Conservation (phyloP, 176 grass and related monocot species). For the Oryza longistaminata region DNA sequence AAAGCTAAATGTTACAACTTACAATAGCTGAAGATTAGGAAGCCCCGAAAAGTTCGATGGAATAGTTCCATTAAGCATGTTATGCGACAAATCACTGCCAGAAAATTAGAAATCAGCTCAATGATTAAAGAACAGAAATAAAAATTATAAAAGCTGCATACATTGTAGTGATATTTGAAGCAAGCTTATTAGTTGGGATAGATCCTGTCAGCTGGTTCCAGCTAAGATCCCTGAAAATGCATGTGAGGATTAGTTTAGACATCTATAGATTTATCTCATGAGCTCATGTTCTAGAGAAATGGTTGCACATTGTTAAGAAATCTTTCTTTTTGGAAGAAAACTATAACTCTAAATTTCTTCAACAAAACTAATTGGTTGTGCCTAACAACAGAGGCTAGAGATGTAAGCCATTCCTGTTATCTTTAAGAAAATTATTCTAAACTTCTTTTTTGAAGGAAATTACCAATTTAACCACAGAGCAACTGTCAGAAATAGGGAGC, state of each 20-base stretch:
- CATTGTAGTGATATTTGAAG: conserved; percentile 87
- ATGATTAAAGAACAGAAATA: conserved; percentile 23
- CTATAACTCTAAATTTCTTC: neutral
- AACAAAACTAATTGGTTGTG: neutral
- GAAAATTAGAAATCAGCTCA: conserved; percentile 46
- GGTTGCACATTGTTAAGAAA: neutral
- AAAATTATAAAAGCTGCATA: conserved; percentile 43
- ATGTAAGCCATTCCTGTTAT: neutral
- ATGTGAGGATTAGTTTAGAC: conserved; percentile 24
- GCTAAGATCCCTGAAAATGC: conserved; percentile 89
- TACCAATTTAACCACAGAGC: neutral
- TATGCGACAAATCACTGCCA: conserved; percentile 82
- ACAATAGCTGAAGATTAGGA: conserved; percentile 79
- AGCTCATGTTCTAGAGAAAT: conserved; percentile 23
- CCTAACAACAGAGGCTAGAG: neutral
- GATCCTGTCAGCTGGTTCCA: conserved; percentile 79
- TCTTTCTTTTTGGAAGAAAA: neutral
- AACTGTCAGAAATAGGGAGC: neutral
- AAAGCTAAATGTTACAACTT: conserved; percentile 46
- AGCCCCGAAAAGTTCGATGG: conserved; percentile 69
- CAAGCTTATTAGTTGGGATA: conserved; percentile 76
- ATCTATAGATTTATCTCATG: conserved; percentile 14
- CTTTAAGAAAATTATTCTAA: neutral
- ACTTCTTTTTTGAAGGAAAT: neutral
- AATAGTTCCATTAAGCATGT: conserved; percentile 72